Base-by-base conservation (phyloP, 1,139 yeast species). In the Pneumocystis carinii region DNA sequence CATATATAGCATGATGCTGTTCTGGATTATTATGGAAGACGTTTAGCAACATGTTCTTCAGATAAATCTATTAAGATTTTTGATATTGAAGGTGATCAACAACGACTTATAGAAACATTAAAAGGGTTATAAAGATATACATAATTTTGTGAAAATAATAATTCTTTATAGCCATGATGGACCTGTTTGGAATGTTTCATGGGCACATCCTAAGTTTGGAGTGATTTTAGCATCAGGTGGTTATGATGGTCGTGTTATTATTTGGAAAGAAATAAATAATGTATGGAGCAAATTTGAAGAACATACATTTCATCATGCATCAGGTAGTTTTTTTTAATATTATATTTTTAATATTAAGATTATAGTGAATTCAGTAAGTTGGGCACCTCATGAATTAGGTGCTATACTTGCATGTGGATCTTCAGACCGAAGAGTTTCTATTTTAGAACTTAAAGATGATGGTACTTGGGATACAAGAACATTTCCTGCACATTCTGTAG, bases 151-250 rank as follows among this genome's bases (percentile, higher is more conserved):
- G 35, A 37, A 29, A 19, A 12, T 69, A 1, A 79, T 29, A 36
- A 59, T 41, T 14, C 53, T 35, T 53, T 62, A 61, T 53, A 71
- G 77, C 38, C 99, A 92, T 74, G 96, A 90, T 68, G 98, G 98
- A 29, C 97, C 98, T 12, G 97, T 94, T 61, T 94, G 99, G 98
- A 96, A 92, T 76, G 95, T 90, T 41, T 83, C 90, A 62, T 92
- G 98, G 99, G 97, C 98, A 1, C 98, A 94, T 73, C 98, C 99
- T 58, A 92, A 92, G 74, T 92, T 92, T 72, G 98, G 98, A 48
- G 86, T 90, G 6, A 88, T 92, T 68, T 79, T 92, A 68, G 98
- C 98, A 0, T 86, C 96, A 37, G 90, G 96, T 69, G 88, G 96
- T 0, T 94, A 89, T 72, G 98, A 92, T 72, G 98, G 98, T 64